phyloP scores from a whole-genome alignment of 495 filamentous ascomycete genomes.

The Podospora didyma region DNA sequence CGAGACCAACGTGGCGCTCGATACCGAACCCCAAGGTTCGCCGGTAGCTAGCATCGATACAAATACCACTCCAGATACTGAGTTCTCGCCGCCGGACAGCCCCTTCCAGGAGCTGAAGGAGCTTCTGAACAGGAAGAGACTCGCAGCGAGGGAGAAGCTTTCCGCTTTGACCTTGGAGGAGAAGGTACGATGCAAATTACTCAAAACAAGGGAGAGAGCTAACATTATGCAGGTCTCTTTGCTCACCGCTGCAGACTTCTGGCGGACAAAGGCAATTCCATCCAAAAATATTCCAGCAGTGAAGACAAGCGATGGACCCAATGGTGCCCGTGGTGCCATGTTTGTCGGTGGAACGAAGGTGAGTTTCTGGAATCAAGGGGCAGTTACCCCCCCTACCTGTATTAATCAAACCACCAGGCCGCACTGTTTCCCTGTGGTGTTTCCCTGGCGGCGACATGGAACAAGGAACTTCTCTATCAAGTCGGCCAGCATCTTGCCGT shows the following conservation, averaged over 20 bases:
- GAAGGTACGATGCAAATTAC: slow-evolving; percentile 36
- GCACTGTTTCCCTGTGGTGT: slow-evolving; percentile 73
- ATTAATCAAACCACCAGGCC: slow-evolving; percentile 43
- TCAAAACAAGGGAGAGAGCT: slow-evolving; percentile 8
- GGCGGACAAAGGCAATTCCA: slow-evolving; percentile 67
- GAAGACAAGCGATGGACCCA: slow-evolving; percentile 74
- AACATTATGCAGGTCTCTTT: slow-evolving; percentile 49
- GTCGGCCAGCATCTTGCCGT: slow-evolving; percentile 70
- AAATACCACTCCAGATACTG: slow-evolving; percentile 45
- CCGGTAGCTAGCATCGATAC: slow-evolving; percentile 37
- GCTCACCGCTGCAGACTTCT: slow-evolving; percentile 68
- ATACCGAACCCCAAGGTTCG: slow-evolving; percentile 35
- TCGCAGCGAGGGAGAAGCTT: slow-evolving; percentile 37
- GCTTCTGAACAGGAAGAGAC: slow-evolving; percentile 28
- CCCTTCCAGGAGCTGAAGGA: slow-evolving; percentile 28
- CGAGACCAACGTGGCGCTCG: slow-evolving; percentile 24
- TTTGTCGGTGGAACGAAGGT: slow-evolving; percentile 62
- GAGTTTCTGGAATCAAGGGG: slow-evolving; percentile 2
- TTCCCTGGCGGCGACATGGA: slow-evolving; percentile 76
- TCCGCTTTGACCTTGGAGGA: slow-evolving; percentile 48
- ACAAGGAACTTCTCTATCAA: slow-evolving; percentile 60
- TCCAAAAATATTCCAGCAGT: slow-evolving; percentile 66
- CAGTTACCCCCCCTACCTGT: slow-evolving; percentile 16
- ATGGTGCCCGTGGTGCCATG: slow-evolving; percentile 70
- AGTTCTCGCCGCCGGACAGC: slow-evolving; percentile 48